These are phyloP conservation scores for Durotheca rogersii DNA, from an alignment of 495 filamentous ascomycete species.

Conservation along the genomic window DNA sequence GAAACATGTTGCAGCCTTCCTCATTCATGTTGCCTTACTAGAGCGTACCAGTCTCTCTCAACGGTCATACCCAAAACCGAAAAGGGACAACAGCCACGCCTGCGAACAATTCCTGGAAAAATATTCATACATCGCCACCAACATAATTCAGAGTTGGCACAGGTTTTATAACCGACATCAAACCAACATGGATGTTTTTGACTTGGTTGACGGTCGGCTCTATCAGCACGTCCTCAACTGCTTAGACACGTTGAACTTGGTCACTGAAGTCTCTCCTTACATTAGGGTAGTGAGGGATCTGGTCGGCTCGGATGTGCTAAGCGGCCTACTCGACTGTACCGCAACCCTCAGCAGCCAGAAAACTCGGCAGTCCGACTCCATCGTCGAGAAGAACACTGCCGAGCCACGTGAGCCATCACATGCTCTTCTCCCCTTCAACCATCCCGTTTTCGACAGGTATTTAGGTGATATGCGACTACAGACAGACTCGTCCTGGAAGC, in stretches of 20 bases:
- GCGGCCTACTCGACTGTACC: neutral
- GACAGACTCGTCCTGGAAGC: constrained; percentile 30
- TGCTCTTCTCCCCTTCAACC: constrained; percentile 61
- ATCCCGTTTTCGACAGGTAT: constrained; percentile 59
- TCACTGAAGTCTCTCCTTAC: constrained; percentile 6
- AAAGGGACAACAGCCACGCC: too few relatives aligned
- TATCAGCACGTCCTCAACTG: constrained; percentile 36
- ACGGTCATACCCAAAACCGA: too few relatives aligned
- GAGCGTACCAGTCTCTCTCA: too few relatives aligned
- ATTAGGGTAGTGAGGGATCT: constrained; percentile 26
- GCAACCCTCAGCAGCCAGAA: too few relatives aligned
- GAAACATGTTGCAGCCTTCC: too few relatives aligned
- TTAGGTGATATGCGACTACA: constrained; percentile 54
- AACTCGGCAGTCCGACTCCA: neutral
- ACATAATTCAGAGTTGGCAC: constrained; percentile 12
- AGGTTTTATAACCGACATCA: neutral
- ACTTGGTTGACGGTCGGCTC: constrained; percentile 66
- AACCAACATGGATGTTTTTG: constrained; percentile 54
- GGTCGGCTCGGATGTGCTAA: constrained; percentile 27
- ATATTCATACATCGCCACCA: constrained; percentile 8
- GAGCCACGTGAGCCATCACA: constrained; percentile 3
- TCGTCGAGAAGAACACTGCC: too few relatives aligned
- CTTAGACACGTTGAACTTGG: constrained; percentile 20
- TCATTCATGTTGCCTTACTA: too few relatives aligned
- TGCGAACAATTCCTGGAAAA: constrained; percentile 31